Evolutionary conservation across 2,329 filamentous ascomycete species (phyloP), one percentile per base, ranked within the genome.

Genomic region (Hortaea sp.): DNA sequence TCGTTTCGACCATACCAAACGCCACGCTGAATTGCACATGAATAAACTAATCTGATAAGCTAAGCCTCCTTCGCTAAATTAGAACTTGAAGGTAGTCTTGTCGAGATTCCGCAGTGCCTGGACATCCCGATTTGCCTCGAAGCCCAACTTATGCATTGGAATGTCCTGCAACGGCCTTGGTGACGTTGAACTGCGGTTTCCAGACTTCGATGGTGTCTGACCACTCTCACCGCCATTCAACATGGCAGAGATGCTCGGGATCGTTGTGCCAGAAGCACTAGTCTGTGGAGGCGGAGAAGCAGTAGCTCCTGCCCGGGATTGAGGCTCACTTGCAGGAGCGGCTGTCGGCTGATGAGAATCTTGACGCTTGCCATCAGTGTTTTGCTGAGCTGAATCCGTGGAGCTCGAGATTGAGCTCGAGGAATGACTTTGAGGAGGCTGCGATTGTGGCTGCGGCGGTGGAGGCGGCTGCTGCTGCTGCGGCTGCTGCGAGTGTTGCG

Each of bases 231-330:
- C 54, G 32, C 58, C 63, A 48, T 69, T 70, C 45, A 71, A 66
- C 49, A 71, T 64, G 7, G 73, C 62, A 11, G 65, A 71, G 47
- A 79, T 77, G 52, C 72, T 75, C 6, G 78, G 78, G 29, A 80
- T 76, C 12, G 61, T 65, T 29, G 62, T 61, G 12, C 55, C 59
- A 20, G 60, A 61, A 67, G 74, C 59, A 9, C 30, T 20, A 6
- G 37, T 27, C 28, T 29, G 38, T 20, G 38, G 38, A 10, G 13
- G 6, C 20, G 40, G 27, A 10, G 40, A 20, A 20, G 50, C 63
- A 63, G 32, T 9, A 9, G 55, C 65, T 53, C 64, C 63, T 47
- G 64, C 54, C 29, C 66, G 57, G 9, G 65, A 62, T 52, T 72
- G 71, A 30, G 43, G 48, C 20, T 49, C 45, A n/a, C 10, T 40